Evolutionary conservation across 805 yeast species (phyloP).

Genomic region (Metahyphopichia silvanorum): DNA sequence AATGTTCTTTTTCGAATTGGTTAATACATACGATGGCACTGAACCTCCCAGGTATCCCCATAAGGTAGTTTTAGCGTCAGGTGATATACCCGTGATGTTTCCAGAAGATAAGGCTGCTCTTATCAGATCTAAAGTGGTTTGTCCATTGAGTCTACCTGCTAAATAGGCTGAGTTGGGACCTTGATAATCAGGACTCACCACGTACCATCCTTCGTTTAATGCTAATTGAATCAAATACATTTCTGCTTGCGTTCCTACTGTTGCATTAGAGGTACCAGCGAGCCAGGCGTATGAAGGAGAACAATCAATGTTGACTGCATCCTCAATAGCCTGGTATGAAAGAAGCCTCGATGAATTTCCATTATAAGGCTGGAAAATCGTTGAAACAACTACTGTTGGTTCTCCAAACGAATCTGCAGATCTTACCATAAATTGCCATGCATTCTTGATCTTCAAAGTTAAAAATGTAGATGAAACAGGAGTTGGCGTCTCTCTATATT

Average conservation of each 20-base stretch:
- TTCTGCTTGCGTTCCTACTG: constrained; percentile 11
- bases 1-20: neutral
- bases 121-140: constrained; percentile 26
- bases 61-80: constrained; percentile 17
- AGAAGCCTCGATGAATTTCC: constrained; percentile 22
- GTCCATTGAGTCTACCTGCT: constrained; percentile 28
- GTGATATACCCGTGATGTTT: constrained; percentile 14
- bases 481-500: constrained; percentile 4
- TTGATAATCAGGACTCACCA: constrained; percentile 33
- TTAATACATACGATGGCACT: constrained; percentile 14
- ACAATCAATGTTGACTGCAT: constrained; percentile 23
- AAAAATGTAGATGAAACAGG: neutral
- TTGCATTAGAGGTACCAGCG: constrained; percentile 9
- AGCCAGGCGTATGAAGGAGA: constrained; percentile 22
- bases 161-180: constrained; percentile 30
- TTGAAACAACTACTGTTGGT: constrained; percentile 21
- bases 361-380: constrained; percentile 27
- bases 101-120: constrained; percentile 20
- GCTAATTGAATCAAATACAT: constrained; percentile 14
- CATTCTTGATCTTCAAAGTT: constrained; percentile 4
- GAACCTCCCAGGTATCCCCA: constrained; percentile 42
- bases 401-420: constrained; percentile 22
- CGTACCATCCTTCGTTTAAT: constrained; percentile 29
- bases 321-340: constrained; percentile 29
- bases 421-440: constrained; percentile 21